Base-by-base conservation (phyloP, 306 rosid species). In the Calophaca sinica region DNA sequence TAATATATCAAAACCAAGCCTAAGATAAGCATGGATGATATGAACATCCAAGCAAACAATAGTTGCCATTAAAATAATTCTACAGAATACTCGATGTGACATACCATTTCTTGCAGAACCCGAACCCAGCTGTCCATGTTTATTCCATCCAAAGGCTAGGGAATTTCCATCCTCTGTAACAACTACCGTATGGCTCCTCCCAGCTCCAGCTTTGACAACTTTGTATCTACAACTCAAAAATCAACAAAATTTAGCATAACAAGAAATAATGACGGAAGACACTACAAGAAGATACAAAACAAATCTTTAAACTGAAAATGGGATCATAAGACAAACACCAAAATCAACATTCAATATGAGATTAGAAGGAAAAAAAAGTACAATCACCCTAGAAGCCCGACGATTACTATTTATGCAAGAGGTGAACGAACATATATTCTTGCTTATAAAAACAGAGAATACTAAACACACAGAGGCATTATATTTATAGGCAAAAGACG, bases 141-240 rank as follows among this genome's bases (percentile, higher is more conserved):
- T 94, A 84, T 94, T 94, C 97, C 97, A 92, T 41, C 99, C 99
- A 74, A 94, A 94, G n/a, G 97, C 82, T 9, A 94, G 84, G 58
- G 99, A 92, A 42, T 81, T 84, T 7, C 96, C 96, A 68, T 94
- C 97, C 6, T 87, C 96, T 0, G 97, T 90, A 45, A 87, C 86
- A 65, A 90, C 96, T n/a, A 92, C 96, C 0, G 96, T 84, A 80
- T 94, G 99, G 79, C 67, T 90, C 86, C 81, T 90, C 81, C 99
- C 99, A 28, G 97, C 69, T 76, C 90, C 94, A 76, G 96, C 99
- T 85, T 82, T 79, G 72, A 92, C 81, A 63, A 94, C 63, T 76
- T 89, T 94, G 87, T 86, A 85, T 82, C 99, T 94, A 53, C 70
- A 82, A 67, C 10, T 46, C 42, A 81, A 72, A 74, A 6, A 58